Percentiles rank a stretch among this genome's conserved stretches.
Conservation (phyloP, 805 yeast species). For the Candida ficus region DNA sequence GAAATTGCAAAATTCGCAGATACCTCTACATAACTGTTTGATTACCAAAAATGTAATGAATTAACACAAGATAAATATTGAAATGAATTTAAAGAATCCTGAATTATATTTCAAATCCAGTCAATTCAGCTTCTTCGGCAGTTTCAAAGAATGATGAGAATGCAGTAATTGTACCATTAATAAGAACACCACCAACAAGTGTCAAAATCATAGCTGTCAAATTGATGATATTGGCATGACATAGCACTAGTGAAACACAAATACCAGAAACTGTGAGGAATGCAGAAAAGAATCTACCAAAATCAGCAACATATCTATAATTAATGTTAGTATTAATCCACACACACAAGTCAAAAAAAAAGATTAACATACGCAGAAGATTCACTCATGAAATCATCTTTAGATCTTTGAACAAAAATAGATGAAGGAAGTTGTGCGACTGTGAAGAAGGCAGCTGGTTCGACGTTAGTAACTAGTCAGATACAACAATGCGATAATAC, state of each 20-base stretch:
- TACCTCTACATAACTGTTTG: not conserved
- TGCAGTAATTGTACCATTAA: slow-evolving; percentile 65
- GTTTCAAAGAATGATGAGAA: slow-evolving; percentile 62
- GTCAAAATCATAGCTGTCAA: slow-evolving; percentile 56
- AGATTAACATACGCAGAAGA: slow-evolving; percentile 28
- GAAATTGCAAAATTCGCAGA: no score
- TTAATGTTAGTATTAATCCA: slow-evolving; percentile 15
- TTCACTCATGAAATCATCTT: slow-evolving; percentile 53
- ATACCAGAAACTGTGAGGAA: slow-evolving; percentile 59
- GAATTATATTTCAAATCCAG: slow-evolving; percentile 20
- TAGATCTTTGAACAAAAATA: slow-evolving; percentile 40
- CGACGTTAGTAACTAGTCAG: no score
- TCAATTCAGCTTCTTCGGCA: slow-evolving; percentile 34
- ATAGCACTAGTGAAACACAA: slow-evolving; percentile 53
- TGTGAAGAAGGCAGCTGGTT: slow-evolving; percentile 40
- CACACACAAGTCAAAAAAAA: no score
- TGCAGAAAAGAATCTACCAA: slow-evolving; percentile 66
- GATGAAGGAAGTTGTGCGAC: slow-evolving; percentile 56
- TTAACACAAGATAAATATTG: no score
- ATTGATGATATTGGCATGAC: slow-evolving; percentile 59
- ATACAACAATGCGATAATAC: slow-evolving; percentile 16
- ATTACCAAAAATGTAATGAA: no score
- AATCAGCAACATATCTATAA: slow-evolving; percentile 46
- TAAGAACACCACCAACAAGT: slow-evolving; percentile 61
- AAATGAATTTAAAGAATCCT: not conserved